Evolutionary conservation across 1,139 yeast genomes (phyloP).

Genomic region (Wickerhamomyces sp.): DNA sequence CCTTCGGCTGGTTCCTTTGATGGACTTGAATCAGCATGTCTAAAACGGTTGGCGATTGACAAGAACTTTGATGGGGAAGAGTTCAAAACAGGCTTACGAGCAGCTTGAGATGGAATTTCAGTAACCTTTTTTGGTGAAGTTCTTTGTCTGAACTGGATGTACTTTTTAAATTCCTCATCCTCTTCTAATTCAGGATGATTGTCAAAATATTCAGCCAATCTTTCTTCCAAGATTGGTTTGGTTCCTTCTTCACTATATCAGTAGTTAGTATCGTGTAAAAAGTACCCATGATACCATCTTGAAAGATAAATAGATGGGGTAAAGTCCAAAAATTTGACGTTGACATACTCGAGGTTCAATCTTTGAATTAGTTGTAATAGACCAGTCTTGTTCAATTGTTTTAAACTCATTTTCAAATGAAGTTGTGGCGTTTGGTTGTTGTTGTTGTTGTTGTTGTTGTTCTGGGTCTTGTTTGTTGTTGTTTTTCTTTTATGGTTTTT

Average conservation of each 20-base stretch:
- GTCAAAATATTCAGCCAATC: slow-evolving; percentile 23
- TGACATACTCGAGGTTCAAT: slow-evolving; percentile 29
- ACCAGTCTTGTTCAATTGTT: slow-evolving; percentile 30
- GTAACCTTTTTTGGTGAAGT: slow-evolving; percentile 21
- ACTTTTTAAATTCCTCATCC: slow-evolving; percentile 21
- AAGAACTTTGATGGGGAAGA: slow-evolving; percentile 20
- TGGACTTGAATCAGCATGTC: slow-evolving; percentile 19
- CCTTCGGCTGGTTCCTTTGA: slow-evolving; percentile 6
- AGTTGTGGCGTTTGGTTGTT: neutral
- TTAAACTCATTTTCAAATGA: slow-evolving; percentile 25
- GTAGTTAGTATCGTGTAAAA: too few relatives aligned
- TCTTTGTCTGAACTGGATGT: slow-evolving; percentile 20
- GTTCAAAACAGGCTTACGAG: slow-evolving; percentile 1
- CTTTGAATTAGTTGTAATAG: slow-evolving; percentile 31
- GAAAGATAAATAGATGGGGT: too few relatives aligned
- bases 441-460: slow-evolving; percentile 1
- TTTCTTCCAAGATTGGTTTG: slow-evolving; percentile 24
- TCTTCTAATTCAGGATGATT: slow-evolving; percentile 27
- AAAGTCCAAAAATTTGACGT: too few relatives aligned
- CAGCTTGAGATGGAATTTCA: slow-evolving; percentile 1
- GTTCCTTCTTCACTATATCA: slow-evolving; percentile 23
- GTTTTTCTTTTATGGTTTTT: neutral
- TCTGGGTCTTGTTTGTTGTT: neutral
- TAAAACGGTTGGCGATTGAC: slow-evolving; percentile 16
- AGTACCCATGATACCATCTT: too few relatives aligned